Percentiles rank a stretch among this genome's conserved stretches.
phyloP scores from a whole-genome alignment of 352 stramenopile species.

The Hyaloperonospora arabidopsidis region DNA sequence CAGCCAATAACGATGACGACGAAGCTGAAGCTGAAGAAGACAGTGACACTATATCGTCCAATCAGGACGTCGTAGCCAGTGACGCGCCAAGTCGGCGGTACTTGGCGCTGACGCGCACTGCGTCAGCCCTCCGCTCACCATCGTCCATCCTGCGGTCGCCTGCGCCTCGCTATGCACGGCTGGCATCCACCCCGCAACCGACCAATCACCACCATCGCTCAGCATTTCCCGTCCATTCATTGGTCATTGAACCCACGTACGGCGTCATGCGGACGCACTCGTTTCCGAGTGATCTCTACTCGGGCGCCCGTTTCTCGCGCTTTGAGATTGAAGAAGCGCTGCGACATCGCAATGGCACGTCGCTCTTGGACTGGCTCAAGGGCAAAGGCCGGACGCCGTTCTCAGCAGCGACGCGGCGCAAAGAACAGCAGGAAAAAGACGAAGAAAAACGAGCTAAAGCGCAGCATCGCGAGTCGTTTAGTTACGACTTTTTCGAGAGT shows the following conservation, averaged over 20 bases:
- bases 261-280: slow-evolving; percentile 68
- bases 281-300: slow-evolving; percentile 73
- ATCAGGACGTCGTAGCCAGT: slow-evolving; percentile 16
- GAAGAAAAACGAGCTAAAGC: slow-evolving; percentile 72
- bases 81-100: slow-evolving; percentile 5
- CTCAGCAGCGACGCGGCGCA: slow-evolving; percentile 22
- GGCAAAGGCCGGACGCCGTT: slow-evolving; percentile 32
- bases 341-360: slow-evolving; percentile 51
- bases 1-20: slow-evolving; percentile 7
- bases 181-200: slow-evolving; percentile 10
- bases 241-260: slow-evolving; percentile 23
- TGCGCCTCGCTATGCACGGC: slow-evolving; percentile 20
- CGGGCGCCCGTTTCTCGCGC: slow-evolving; percentile 53
- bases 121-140: slow-evolving; percentile 25
- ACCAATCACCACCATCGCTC: slow-evolving; percentile 6
- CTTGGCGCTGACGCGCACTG: slow-evolving; percentile 20
- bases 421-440: slow-evolving; percentile 41
- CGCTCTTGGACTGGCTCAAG: slow-evolving; percentile 62
- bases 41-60: slow-evolving; percentile 17
- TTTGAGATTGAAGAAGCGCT: slow-evolving; percentile 77
- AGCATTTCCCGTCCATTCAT: neutral
- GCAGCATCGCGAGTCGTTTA: slow-evolving; percentile 80
- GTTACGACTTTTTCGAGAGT: slow-evolving; percentile 85
- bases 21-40: slow-evolving; percentile 12
- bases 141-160: slow-evolving; percentile 36